phyloP scores from a whole-genome alignment of 805 yeast species.

The Sugiyamaella chiloensis region DNA sequence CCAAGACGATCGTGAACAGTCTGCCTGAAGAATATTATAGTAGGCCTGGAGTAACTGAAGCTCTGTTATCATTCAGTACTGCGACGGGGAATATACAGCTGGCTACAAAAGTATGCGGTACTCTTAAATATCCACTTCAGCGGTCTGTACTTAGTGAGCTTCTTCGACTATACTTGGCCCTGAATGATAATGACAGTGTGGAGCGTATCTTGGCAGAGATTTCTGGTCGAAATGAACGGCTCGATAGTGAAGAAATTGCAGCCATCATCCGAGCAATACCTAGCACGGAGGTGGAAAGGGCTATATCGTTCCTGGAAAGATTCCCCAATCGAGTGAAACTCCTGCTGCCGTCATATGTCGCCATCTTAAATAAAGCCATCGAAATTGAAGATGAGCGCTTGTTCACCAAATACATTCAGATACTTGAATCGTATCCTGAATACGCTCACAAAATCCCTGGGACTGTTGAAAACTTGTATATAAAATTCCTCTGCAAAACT shows the following conservation, averaged over 20 bases:
- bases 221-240: constrained; percentile 3
- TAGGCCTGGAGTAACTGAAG: constrained; percentile 22
- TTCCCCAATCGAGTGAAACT: neutral
- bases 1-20: constrained; percentile 13
- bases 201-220: constrained; percentile 24
- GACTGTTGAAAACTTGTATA: constrained; percentile 6
- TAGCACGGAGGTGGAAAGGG: constrained; percentile 11
- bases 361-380: constrained; percentile 27
- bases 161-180: constrained; percentile 19
- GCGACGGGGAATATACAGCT: constrained; percentile 16
- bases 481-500: constrained; percentile 9
- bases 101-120: constrained; percentile 17
- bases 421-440: constrained; percentile 2
- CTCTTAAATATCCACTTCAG: constrained; percentile 16
- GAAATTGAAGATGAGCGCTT: constrained; percentile 20
- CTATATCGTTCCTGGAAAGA: constrained; percentile 9
- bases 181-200: constrained; percentile 22
- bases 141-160: constrained; percentile 19
- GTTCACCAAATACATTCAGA: constrained; percentile 11
- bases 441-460: neutral
- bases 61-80: constrained; percentile 23
- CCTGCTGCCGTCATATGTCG: constrained; percentile 14
- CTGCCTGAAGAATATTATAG: constrained; percentile 18
- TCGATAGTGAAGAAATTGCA: constrained; percentile 14
- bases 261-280: constrained; percentile 14